A percentile compares a stretch with the other conserved stretches of the same genome.
These are phyloP conservation scores for Mariannaea sp. DNA, from an alignment of 2,329 filamentous ascomycete genomes.

Conservation along the genomic window DNA sequence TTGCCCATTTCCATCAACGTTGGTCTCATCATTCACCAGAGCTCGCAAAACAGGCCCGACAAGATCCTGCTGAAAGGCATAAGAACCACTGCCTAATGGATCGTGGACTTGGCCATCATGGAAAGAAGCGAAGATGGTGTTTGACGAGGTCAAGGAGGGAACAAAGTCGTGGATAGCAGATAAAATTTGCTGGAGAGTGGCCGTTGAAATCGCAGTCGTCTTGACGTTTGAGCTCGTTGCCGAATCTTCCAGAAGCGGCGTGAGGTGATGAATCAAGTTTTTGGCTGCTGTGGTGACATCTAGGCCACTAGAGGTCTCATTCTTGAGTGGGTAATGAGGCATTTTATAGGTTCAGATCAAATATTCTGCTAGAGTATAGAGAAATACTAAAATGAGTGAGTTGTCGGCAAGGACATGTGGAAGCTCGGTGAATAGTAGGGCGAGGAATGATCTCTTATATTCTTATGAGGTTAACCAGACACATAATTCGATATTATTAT, in stretches of 20 bases:
- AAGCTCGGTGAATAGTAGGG: no score
- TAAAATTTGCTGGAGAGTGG: constrained; percentile 1
- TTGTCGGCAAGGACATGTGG: no score
- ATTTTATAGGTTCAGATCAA: no score
- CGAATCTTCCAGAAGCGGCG: background rate
- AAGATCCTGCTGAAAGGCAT: constrained; percentile 6
- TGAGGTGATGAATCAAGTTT: constrained; percentile 1
- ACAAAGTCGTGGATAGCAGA: constrained; percentile 1
- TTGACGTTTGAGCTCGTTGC: background rate
- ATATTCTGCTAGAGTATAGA: no score
- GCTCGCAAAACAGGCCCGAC: constrained; percentile 1
- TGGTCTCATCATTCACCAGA: constrained; percentile 2
- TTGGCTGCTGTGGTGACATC: background rate
- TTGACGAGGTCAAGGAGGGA: background rate
- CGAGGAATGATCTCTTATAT: no score
- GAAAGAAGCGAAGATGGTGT: constrained; percentile 11
- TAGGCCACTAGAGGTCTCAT: background rate
- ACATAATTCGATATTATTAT: no score
- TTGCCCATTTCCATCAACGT: background rate
- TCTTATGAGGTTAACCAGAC: no score
- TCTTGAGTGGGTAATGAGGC: no score
- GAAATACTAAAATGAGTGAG: no score
- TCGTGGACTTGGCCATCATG: constrained; percentile 17
- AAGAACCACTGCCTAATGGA: constrained; percentile 4
- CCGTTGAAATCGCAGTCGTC: background rate